These are phyloP conservation scores for Syncephalastrum sp. DNA, from an alignment of 371 early-diverging fungal species.

Conservation along the genomic window DNA sequence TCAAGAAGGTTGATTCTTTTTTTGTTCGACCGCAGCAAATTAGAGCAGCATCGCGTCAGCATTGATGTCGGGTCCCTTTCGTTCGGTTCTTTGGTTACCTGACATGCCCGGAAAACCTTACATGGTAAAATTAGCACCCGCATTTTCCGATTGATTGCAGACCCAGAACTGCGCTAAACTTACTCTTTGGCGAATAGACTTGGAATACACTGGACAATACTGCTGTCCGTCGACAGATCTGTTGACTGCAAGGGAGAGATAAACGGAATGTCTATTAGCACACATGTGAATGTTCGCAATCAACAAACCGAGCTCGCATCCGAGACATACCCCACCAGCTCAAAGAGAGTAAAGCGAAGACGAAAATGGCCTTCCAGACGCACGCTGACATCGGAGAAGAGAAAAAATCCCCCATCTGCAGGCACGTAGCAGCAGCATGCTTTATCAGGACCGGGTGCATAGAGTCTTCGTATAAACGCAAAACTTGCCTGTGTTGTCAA, in stretches of 20 bases:
- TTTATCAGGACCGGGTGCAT: too few species aligned
- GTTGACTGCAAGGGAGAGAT: too few species aligned
- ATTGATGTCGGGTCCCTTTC: background rate
- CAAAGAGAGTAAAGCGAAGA: slow-evolving; percentile 86
- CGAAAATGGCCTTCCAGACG: slow-evolving; percentile 88
- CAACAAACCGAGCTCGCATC: background rate
- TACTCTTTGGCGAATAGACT: slow-evolving; percentile 88
- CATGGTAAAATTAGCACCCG: slow-evolving; percentile 3
- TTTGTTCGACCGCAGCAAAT: slow-evolving; percentile 68
- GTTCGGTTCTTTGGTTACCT: slow-evolving; percentile 9
- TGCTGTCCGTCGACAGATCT: slow-evolving; percentile 23
- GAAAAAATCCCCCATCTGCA: slow-evolving; percentile 91
- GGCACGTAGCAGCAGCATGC: background rate
- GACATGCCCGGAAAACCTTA: slow-evolving; percentile 88
- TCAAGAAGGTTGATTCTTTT: slow-evolving; percentile 87
- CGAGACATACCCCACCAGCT: slow-evolving; percentile 68
- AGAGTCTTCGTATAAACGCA: background rate
- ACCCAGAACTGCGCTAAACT: slow-evolving; percentile 4
- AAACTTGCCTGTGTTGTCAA: slow-evolving; percentile 36
- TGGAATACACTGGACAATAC: slow-evolving; percentile 75
- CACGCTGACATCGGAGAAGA: slow-evolving; percentile 92
- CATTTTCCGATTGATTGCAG: slow-evolving; percentile 1
- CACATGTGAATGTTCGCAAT: background rate
- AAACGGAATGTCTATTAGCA: background rate
- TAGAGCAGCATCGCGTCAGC: background rate